These are phyloP conservation scores for Ogataea ganodermae DNA, from an alignment of 805 yeast genomes.

Conservation along the genomic window DNA sequence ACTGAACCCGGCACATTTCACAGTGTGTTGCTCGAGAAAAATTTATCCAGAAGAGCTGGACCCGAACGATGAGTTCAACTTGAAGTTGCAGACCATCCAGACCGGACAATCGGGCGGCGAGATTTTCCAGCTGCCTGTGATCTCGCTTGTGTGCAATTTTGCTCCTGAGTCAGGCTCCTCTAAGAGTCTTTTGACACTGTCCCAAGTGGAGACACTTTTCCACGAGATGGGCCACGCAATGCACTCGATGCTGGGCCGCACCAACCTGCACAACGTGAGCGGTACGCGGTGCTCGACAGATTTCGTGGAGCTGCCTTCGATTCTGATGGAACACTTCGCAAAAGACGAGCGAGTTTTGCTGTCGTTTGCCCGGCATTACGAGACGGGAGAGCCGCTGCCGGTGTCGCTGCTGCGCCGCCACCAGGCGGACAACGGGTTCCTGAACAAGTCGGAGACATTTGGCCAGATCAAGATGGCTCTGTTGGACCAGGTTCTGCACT, in stretches of 20 bases:
- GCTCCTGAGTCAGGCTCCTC: constrained; percentile 36
- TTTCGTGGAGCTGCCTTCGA: constrained; percentile 94
- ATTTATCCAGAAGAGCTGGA: constrained; percentile 57
- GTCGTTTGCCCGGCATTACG: constrained; percentile 69
- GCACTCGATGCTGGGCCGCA: constrained; percentile 95
- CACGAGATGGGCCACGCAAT: constrained; percentile 99
- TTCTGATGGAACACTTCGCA: constrained; percentile 93
- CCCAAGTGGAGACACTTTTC: constrained; percentile 89
- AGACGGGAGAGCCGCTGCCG: constrained; percentile 65
- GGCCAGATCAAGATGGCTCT: constrained; percentile 90
- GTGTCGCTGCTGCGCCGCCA: constrained; percentile 49
- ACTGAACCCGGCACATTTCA: constrained; percentile 91
- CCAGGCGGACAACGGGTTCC: constrained; percentile 50
- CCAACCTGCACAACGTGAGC: constrained; percentile 84
- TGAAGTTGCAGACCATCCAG: constrained; percentile 35
- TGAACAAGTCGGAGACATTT: constrained; percentile 72
- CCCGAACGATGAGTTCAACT: constrained; percentile 39
- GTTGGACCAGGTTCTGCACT: constrained; percentile 80
- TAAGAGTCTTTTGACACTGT: constrained; percentile 63
- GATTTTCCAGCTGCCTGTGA: constrained; percentile 80
- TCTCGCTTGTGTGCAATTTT: constrained; percentile 87
- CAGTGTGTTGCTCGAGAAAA: constrained; percentile 90
- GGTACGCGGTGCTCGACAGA: constrained; percentile 97
- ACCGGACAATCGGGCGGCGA: constrained; percentile 44
- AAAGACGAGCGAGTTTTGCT: constrained; percentile 74